Evolutionary conservation across 768 basidiomycete species (phyloP).

Genomic region (Suillus bovinus): DNA sequence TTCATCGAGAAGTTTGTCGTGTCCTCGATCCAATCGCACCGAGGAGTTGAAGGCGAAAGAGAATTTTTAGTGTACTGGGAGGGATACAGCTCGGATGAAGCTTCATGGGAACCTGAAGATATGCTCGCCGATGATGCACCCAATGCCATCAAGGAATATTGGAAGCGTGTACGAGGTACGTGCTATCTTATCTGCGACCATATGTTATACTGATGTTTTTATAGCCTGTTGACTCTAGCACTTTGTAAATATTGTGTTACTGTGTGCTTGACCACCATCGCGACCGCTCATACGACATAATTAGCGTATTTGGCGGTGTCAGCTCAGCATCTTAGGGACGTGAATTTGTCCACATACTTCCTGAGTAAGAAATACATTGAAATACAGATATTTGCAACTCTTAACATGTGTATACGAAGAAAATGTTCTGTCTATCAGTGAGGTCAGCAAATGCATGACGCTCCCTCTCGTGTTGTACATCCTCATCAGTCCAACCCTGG

Average conservation of each 20-base stretch:
- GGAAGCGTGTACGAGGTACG: slow-evolving; percentile 19
- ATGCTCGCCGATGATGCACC: slow-evolving; percentile 53
- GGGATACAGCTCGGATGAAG: slow-evolving; percentile 50
- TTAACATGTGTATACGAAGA: slow-evolving; percentile 51
- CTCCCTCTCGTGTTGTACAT: slow-evolving; percentile 58
- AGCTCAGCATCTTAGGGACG: neutral
- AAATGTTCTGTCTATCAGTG: slow-evolving; percentile 65
- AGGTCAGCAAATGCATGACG: slow-evolving; percentile 62
- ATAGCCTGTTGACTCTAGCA: neutral
- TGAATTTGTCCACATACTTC: neutral
- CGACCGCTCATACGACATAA: neutral
- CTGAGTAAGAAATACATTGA: neutral
- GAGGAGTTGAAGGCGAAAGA: slow-evolving; percentile 34
- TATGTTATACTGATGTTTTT: neutral
- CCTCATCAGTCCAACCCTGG: slow-evolving; percentile 57
- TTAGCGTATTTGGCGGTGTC: neutral
- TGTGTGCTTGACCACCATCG: neutral
- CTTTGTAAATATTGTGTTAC: neutral
- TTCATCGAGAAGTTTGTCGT: slow-evolving; percentile 45
- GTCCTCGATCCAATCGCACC: slow-evolving; percentile 38
- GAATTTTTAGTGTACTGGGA: slow-evolving; percentile 56
- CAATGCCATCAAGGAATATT: slow-evolving; percentile 42
- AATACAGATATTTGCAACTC: slow-evolving; percentile 29
- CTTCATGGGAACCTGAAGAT: slow-evolving; percentile 59
- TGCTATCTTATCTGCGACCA: neutral